These are phyloP conservation scores for Obba rivulosa DNA, from an alignment of 768 basidiomycete species.

Conservation along the genomic window DNA sequence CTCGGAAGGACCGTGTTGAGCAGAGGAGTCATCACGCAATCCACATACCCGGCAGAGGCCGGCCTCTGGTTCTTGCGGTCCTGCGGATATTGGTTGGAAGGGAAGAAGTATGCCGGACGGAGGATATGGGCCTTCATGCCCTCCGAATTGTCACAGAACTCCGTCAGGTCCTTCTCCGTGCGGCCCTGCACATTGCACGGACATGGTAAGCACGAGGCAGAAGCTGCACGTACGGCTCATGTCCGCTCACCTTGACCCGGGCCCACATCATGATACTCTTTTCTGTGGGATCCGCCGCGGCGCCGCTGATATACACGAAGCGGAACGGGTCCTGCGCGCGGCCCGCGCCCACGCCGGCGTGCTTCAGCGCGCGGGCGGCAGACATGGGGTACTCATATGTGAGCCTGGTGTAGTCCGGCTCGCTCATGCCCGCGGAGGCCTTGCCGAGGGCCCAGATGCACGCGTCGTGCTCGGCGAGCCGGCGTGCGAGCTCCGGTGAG, in stretches of 20 bases:
- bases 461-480: slow-evolving; percentile 29
- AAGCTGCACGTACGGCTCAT: too few relatives aligned
- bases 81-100: slow-evolving; percentile 20
- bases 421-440: slow-evolving; percentile 22
- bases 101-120: slow-evolving; percentile 33
- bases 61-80: slow-evolving; percentile 24
- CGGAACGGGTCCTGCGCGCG: slow-evolving; percentile 24
- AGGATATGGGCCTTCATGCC: slow-evolving; percentile 22
- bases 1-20: slow-evolving; percentile 17
- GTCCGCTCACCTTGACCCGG: slow-evolving; percentile 29
- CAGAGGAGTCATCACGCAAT: slow-evolving; percentile 11
- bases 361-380: slow-evolving; percentile 24
- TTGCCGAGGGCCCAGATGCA: slow-evolving; percentile 34
- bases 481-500: slow-evolving; percentile 21
- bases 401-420: slow-evolving; percentile 28
- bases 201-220: too few relatives aligned
- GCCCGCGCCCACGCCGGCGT: slow-evolving; percentile 21
- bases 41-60: slow-evolving; percentile 6
- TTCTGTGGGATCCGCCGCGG: slow-evolving; percentile 30
- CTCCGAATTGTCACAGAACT: slow-evolving; percentile 15
- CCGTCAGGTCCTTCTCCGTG: slow-evolving; percentile 25
- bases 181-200: slow-evolving; percentile 18
- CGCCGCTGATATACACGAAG: slow-evolving; percentile 35
- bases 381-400: slow-evolving; percentile 32
- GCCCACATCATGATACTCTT: slow-evolving; percentile 27